Conservation (phyloP, 257 asterid species). For the Gardenia jasminoides region DNA sequence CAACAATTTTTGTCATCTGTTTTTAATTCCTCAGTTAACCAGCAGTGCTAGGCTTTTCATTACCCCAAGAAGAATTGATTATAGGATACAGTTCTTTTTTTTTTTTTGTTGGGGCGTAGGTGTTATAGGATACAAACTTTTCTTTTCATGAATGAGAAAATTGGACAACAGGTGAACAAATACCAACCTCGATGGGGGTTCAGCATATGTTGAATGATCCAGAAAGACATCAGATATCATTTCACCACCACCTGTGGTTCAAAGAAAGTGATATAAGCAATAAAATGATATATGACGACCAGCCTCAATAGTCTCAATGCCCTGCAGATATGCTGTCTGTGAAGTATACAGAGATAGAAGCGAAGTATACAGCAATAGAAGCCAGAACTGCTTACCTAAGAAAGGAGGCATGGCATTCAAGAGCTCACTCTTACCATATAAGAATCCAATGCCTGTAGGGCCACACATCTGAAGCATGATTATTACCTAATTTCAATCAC, state of each 20-base stretch:
- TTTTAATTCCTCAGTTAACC: not conserved
- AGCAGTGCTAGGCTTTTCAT: not conserved
- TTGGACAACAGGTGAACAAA: not conserved
- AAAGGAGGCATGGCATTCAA: slow-evolving; percentile 91
- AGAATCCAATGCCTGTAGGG: slow-evolving; percentile 99
- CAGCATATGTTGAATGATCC: slow-evolving; percentile 94
- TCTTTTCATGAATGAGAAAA: not conserved
- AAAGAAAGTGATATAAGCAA: slow-evolving; percentile 21
- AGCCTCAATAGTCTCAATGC: not conserved
- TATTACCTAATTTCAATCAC: slow-evolving; percentile 52
- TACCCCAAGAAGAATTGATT: not conserved
- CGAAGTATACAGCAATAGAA: not conserved
- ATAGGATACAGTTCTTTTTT: not conserved
- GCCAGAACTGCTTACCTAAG: slow-evolving; percentile 51
- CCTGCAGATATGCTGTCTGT: not conserved
- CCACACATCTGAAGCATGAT: slow-evolving; percentile 99
- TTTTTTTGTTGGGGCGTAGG: no score
- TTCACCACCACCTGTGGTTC: slow-evolving; percentile 88
- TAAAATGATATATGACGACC: slow-evolving; percentile 6
- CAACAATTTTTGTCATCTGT: not conserved
- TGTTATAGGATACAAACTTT: not conserved
- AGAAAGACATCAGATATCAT: slow-evolving; percentile 91
- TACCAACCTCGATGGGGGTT: slow-evolving; percentile 88
- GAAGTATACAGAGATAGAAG: not conserved
- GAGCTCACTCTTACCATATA: slow-evolving; percentile 79